A percentile compares a stretch with the other conserved stretches of the same genome.
Conservation (phyloP, 2,329 filamentous ascomycete species). For the Didymella glomerata region DNA sequence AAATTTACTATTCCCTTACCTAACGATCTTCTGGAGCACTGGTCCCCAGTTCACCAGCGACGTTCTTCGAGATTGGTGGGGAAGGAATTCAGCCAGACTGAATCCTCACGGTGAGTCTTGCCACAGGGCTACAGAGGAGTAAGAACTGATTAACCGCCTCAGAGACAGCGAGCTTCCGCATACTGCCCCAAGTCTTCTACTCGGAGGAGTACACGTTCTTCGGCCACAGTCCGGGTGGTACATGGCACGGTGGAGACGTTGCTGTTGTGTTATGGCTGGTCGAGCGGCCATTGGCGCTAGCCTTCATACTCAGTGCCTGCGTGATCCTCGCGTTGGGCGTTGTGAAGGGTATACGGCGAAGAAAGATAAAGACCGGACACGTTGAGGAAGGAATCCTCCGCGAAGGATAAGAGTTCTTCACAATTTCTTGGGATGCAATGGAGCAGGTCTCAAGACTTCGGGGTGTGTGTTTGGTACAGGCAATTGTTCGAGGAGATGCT, state of each 20-base stretch:
- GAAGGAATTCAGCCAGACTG: neutral
- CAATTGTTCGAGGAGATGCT: too few relatives aligned
- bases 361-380: neutral
- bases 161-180: constrained; percentile 24
- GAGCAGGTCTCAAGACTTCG: too few relatives aligned
- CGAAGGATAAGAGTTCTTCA: neutral
- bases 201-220: constrained; percentile 44
- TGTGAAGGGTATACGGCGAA: neutral
- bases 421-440: too few relatives aligned
- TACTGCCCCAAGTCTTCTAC: constrained; percentile 41
- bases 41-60: constrained; percentile 41
- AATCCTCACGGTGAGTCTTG: neutral
- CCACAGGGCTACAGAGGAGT: too few relatives aligned
- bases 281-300: constrained; percentile 19
- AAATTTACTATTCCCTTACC: constrained; percentile 35
- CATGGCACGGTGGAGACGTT: constrained; percentile 45
- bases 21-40: constrained; percentile 44
- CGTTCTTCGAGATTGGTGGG: constrained; percentile 20
- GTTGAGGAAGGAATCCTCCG: neutral
- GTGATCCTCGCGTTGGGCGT: neutral
- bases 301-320: neutral
- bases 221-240: constrained; percentile 41
- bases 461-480: too few relatives aligned
- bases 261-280: constrained; percentile 41
- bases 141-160: neutral